Base-by-base conservation (phyloP, 495 filamentous ascomycete species). In the Umbilicaria muhlenbergii region DNA sequence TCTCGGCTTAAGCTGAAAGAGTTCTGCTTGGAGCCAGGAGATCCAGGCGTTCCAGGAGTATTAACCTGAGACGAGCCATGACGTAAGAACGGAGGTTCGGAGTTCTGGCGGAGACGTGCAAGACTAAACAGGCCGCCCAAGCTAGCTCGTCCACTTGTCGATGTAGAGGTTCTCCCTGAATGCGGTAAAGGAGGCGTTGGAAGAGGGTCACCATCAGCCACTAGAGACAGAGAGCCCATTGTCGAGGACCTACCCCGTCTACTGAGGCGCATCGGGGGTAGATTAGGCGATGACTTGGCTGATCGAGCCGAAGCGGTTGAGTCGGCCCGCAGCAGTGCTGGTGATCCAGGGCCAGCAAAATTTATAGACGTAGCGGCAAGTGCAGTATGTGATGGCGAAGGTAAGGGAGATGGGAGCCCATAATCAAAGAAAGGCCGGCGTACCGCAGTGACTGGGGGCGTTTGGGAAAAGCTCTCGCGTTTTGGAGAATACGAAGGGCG, bases 121-220 rank as follows among this genome's bases (percentile, higher is more conserved):
- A 94, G 67, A 21, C 74, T 82, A 49, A 95, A 80, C 4, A 96
- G 69, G 50, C 88, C 87, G 39, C 86, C 81, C 46, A 99, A 81
- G 58, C 91, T 95, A 57, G 83, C 88, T 35, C 89, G 72, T 1
- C 87, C 87, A 15, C 74, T 78, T 3, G 74, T 89, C 0, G 86
- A 93, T 1, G 80, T 82, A 0, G 87, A 93, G 3, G 80, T 86
- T 24, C 85, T 73, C 2, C 70, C 66, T 16, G 70, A 75, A n/a
- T 71, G 75, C 44, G 68, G 59, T 50, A 73, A 41, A 58, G 74
- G 66, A 50, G 83, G 66, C 44, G 63, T 78, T 53, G 63, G 69
- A 44, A 64, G 76, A 59, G 55, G 59, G 53, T 77, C 78, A 53
- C 68, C 64, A 36, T 69, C 79, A 51, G 53, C 75, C 58, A 47